phyloP scores from a whole-genome alignment of 805 yeast species.

The Ogataea dorogensis region DNA sequence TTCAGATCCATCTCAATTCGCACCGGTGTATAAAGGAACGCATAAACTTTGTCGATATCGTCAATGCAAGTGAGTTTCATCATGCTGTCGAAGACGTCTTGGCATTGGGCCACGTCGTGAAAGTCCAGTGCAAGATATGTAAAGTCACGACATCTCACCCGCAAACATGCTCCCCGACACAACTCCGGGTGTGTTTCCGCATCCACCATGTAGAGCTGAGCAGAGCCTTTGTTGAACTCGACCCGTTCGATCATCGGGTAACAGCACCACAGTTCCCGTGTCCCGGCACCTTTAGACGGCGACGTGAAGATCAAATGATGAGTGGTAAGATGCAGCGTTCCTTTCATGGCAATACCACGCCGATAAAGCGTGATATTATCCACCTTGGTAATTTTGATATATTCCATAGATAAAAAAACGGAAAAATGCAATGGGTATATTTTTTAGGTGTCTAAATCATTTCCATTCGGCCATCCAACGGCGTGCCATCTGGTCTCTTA shows the following conservation, averaged over 20 bases:
- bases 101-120: slow-evolving; percentile 52
- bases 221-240: slow-evolving; percentile 54
- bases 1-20: slow-evolving; percentile 58
- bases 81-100: slow-evolving; percentile 71
- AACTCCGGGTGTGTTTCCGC: slow-evolving; percentile 18
- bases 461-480: slow-evolving; percentile 45
- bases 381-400: slow-evolving; percentile 52
- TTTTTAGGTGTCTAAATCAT: slow-evolving; percentile 1
- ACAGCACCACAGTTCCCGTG: slow-evolving; percentile 84
- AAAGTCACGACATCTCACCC: slow-evolving; percentile 81
- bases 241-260: slow-evolving; percentile 78
- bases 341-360: slow-evolving; percentile 54
- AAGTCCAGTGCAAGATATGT: slow-evolving; percentile 80
- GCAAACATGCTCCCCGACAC: slow-evolving; percentile 49
- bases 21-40: slow-evolving; percentile 78
- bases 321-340: slow-evolving; percentile 67
- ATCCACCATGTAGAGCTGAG: slow-evolving; percentile 30
- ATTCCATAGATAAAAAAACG: slow-evolving; percentile 43
- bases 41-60: slow-evolving; percentile 62
- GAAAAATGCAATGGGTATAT: slow-evolving; percentile 1
- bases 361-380: slow-evolving; percentile 48
- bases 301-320: slow-evolving; percentile 70
- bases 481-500: slow-evolving; percentile 54
- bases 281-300: slow-evolving; percentile 22
- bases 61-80: slow-evolving; percentile 61